Conservation (phyloP, 2,329 filamentous ascomycete genomes). For the Diaporthe sp. region DNA sequence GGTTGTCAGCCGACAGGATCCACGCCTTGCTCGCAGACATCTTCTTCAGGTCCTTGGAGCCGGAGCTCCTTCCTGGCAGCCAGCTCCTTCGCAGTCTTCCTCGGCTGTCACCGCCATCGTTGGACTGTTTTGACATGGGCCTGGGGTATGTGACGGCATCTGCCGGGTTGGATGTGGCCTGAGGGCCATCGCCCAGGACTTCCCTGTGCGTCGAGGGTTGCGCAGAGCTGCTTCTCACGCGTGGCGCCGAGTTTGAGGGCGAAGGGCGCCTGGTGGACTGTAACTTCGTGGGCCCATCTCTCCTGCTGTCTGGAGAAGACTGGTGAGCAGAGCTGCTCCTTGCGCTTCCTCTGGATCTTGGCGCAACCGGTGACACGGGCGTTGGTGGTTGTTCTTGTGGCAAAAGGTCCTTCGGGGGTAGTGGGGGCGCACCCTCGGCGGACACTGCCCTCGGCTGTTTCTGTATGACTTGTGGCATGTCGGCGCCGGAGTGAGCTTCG, state of each 20-base stretch:
- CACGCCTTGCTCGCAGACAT: conserved; percentile 56
- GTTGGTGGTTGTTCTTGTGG: conserved; percentile 16
- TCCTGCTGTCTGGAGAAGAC: conserved; percentile 40
- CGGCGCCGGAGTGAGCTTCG: conserved; percentile 5
- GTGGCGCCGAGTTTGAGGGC: conserved; percentile 49
- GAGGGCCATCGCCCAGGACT: conserved; percentile 47
- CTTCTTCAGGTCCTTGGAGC: conserved; percentile 55
- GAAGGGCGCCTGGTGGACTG: conserved; percentile 46
- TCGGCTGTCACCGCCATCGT: conserved; percentile 51
- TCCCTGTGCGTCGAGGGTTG: conserved; percentile 55
- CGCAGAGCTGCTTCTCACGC: conserved; percentile 63
- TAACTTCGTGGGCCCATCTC: conserved; percentile 43
- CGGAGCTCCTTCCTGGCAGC: conserved; percentile 67
- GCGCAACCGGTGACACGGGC: conserved; percentile 28
- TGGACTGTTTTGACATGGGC: conserved; percentile 51
- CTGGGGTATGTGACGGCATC: conserved; percentile 48
- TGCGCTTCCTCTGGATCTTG: conserved; percentile 18
- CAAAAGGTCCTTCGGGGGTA: conserved; percentile 21
- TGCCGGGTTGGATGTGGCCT: conserved; percentile 48
- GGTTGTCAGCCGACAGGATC: conserved; percentile 66
- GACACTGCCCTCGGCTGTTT: conserved; percentile 34
- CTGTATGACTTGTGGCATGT: conserved; percentile 38
- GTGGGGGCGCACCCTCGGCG: conserved; percentile 23
- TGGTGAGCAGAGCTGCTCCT: conserved; percentile 32
- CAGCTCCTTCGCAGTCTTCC: conserved; percentile 66